Evolutionary conservation across 2,329 filamentous ascomycete species (phyloP).

Genomic region (Diplocarpon mali): DNA sequence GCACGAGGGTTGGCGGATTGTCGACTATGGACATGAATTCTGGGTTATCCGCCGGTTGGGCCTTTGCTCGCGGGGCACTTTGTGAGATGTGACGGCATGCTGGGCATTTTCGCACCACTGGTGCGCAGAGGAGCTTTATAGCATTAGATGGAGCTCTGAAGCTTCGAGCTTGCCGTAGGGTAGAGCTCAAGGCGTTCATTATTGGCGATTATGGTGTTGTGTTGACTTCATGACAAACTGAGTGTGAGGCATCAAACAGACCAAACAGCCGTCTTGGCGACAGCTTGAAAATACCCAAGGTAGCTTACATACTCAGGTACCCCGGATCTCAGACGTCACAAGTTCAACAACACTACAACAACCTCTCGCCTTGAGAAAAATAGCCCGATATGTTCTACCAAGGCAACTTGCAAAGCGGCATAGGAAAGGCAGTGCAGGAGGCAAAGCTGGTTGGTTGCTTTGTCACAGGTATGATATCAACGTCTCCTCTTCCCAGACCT

Average conservation of each 20-base stretch:
- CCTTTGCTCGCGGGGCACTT: constrained; percentile 11
- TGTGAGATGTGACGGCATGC: constrained; percentile 22
- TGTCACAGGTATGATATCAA: constrained; percentile 48
- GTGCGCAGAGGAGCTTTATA: constrained; percentile 1
- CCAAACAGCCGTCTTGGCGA: no score
- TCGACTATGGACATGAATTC: constrained; percentile 80
- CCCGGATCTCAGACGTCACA: no score
- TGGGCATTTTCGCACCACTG: constrained; percentile 13
- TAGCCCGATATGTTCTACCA: constrained; percentile 80
- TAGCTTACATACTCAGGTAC: no score
- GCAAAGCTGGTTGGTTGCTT: constrained; percentile 77
- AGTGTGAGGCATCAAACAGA: not conserved
- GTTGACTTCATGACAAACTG: not conserved
- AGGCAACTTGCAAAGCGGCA: constrained; percentile 71
- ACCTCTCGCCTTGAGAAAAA: not conserved
- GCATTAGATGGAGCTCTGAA: not conserved
- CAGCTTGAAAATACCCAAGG: no score
- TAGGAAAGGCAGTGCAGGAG: constrained; percentile 61
- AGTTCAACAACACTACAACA: constrained; percentile 2
- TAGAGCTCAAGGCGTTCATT: constrained; percentile 14
- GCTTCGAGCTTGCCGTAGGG: constrained; percentile 12
- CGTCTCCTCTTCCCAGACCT: not conserved
- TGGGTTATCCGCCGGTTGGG: constrained; percentile 52
- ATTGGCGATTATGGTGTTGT: not conserved
- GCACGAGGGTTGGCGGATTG: constrained; percentile 70